Conservation (phyloP, 768 basidiomycete species). For the Lactarius sanguifluus region DNA sequence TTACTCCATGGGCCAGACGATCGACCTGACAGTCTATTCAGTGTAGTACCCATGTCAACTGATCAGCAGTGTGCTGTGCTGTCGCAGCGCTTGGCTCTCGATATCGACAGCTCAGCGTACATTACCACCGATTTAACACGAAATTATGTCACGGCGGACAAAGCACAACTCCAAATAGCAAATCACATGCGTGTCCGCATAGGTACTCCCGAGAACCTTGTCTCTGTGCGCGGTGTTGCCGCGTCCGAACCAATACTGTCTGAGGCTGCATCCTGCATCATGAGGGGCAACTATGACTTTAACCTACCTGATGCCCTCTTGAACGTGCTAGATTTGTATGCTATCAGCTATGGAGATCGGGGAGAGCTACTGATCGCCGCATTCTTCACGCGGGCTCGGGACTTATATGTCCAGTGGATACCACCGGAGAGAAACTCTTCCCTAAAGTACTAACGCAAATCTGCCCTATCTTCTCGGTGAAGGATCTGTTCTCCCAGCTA, state of each 20-base stretch:
- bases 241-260: slow-evolving; percentile 11
- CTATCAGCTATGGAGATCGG: background rate
- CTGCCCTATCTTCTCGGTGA: background rate
- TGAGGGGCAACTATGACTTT: background rate
- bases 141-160: background rate
- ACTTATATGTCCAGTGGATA: background rate
- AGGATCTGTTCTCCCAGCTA: background rate
- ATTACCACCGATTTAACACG: background rate
- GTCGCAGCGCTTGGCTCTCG: background rate
- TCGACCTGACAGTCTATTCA: background rate
- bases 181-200: slow-evolving; percentile 2
- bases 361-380: background rate
- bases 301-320: background rate
- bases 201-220: background rate
- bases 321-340: background rate
- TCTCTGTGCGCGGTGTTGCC: background rate
- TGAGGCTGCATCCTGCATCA: slow-evolving; percentile 1
- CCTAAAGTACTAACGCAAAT: background rate
- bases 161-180: background rate
- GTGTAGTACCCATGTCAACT: background rate
- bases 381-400: background rate
- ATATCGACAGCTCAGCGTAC: background rate
- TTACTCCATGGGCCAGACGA: background rate
- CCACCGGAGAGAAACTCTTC: background rate
- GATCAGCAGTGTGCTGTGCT: background rate